Evolutionary conservation across 305 asterid genomes (phyloP), one percentile per base, ranked within the genome.

Genomic region (Withania somnifera): DNA sequence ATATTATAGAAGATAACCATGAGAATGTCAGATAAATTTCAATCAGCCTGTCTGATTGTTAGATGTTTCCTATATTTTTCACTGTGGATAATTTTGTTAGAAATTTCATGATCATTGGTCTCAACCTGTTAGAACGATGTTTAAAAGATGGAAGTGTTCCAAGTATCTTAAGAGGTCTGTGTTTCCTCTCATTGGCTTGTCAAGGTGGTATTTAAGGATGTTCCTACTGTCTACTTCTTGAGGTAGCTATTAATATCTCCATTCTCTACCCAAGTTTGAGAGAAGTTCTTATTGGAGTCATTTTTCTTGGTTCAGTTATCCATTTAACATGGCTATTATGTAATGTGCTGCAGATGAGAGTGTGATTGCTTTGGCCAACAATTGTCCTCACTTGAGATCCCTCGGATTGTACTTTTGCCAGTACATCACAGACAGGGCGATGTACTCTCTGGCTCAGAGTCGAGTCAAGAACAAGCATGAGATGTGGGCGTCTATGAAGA

Each of bases 391-490:
- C 85, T 90, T 97, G 88, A 88, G 89, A 81, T 92, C 98, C 22
- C 98, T 97, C 0, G 97, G 95, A 0, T 90, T 97, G 3, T 97
- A 97, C 91, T 97, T 85, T 85, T 97, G 99, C 90, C 92, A 93
- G 91, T 88, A 91, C 78, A 93, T 97, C 52, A 97, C 99, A 0
- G 99, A 97, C 85, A 81, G 89, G 75, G 98, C 99, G 11, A 92
- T 97, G 93, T 93, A 97, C 76, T 91, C 98, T 2, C 89, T 97
- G 36, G 97, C 99, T 1, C 96, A 92, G 82, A 92, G 89, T n/a
- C 93, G 95, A 22, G 91, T 87, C 80, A 91, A 86, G 83, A 87
- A 86, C 88, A 87, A 89, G 90, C 94, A 78, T 13, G 88, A 85
- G 38, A 82, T 89, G 57, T 92, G 94, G 97, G 87, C 90, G 9